Conservation (phyloP, 1,139 yeast species). For the Taphrina sp. region DNA sequence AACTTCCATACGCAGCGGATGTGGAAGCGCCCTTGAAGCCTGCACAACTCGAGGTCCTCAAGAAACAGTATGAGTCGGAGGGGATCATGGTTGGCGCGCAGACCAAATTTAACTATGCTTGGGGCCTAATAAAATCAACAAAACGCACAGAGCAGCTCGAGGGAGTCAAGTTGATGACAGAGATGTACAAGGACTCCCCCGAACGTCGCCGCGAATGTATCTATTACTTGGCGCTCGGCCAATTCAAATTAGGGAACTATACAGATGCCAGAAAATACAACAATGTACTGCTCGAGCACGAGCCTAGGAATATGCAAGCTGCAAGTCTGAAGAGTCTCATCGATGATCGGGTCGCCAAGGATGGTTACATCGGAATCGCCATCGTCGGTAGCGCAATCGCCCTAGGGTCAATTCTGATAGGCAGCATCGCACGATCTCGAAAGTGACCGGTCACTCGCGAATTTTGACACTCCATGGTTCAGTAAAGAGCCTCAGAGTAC, state of each 20-base stretch:
- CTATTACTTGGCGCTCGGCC: constrained; percentile 83
- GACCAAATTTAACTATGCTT: constrained; percentile 87
- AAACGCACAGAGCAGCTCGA: constrained; percentile 63
- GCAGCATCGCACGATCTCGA: constrained; percentile 50
- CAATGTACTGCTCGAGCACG: constrained; percentile 70
- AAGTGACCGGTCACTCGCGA: too few relatives aligned
- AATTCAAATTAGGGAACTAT: constrained; percentile 84
- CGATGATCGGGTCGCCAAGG: constrained; percentile 76
- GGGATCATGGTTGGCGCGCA: constrained; percentile 77
- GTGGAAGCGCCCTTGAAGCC: constrained; percentile 57
- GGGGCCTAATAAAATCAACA: constrained; percentile 84
- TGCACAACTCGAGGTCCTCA: constrained; percentile 71
- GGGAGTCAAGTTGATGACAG: constrained; percentile 74
- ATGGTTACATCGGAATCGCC: constrained; percentile 85
- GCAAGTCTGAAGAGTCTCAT: constrained; percentile 66
- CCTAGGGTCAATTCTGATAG: constrained; percentile 69
- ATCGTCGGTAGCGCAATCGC: constrained; percentile 77
- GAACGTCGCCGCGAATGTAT: constrained; percentile 83
- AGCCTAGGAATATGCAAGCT: constrained; percentile 83
- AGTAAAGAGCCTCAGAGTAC: too few relatives aligned
- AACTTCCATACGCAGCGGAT: constrained; percentile 33
- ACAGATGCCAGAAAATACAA: constrained; percentile 81
- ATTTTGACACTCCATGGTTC: too few relatives aligned
- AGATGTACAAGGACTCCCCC: constrained; percentile 73
- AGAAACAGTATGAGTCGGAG: constrained; percentile 76